Base-by-base conservation (phyloP, 345 rosid genomes). In the Eucalyptus fibrosa region DNA sequence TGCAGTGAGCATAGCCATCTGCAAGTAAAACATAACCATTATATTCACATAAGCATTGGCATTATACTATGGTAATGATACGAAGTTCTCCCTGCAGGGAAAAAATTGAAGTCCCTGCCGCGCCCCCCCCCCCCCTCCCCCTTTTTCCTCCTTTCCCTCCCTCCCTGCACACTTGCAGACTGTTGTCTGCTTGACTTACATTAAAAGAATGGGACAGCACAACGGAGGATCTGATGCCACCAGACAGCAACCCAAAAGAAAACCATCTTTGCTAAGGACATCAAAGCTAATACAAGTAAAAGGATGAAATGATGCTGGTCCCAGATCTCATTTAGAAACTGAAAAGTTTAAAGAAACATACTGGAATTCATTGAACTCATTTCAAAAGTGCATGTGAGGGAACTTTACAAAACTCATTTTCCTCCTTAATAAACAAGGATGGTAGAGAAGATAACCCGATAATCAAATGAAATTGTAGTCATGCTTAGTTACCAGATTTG, bases 1-100 rank as follows among this genome's bases (percentile, higher is more conserved):
- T 97, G 89, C 99, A 96, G 92, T 96, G 95, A 32, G 99, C 93
- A 93, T 95, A 97, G 88, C 99, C 99, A 95, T 96, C 99, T 97
- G 96, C 90, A 89, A 55, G 89, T 65, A 42, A 87, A 51, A 81
- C 44, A 87, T 34, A 88, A 90, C 89, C 8, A 90, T 50, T 77
- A 30, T 77, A 87, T 59, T 62, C 77, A 69, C 47, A 37, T 77
- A 42, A 77, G 47, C 82, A 53, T 34, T 14, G 65, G 44, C 60
- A 40, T 77, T 21, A 77, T 77, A 77, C 83, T 77, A 21, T 77
- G 6, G 65, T 15, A 59, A 72, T 12, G 21, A 42, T 59, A 87
- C 4, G 10, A 45, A 50, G 32, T 49, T 86, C 56, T 47, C 83
- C 7, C 16, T 7, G 47, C 45, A 72, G 28, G 83, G 12, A 72